A percentile compares a stretch with the other conserved stretches of the same genome.
Evolutionary conservation across 495 filamentous ascomycete species (phyloP).

Genomic region (Cercophora scortea): DNA sequence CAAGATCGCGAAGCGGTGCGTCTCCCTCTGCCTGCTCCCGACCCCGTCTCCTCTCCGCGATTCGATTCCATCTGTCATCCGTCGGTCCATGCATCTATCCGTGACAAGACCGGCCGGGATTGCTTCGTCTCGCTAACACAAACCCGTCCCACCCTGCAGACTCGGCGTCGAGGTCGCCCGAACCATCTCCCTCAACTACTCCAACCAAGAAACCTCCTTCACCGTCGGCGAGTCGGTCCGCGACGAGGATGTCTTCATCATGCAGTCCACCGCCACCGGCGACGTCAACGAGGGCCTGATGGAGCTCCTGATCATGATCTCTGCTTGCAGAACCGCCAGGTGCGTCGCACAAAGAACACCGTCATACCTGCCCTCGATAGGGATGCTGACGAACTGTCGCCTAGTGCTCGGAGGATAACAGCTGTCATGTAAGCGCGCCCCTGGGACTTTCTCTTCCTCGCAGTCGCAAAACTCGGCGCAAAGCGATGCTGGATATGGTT

Average conservation of each 20-base stretch:
- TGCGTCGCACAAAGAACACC: conserved; percentile 1
- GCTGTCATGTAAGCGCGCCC: conserved; percentile 23
- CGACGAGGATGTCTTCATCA: conserved; percentile 97
- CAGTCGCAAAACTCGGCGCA: background rate
- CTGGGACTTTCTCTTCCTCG: too few relatives aligned
- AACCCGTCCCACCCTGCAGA: conserved; percentile 33
- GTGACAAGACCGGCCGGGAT: background rate
- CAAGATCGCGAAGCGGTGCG: conserved; percentile 83
- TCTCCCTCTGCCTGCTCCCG: background rate
- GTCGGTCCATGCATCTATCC: background rate
- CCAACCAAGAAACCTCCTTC: conserved; percentile 95
- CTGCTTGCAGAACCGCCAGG: conserved; percentile 88
- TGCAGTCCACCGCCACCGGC: conserved; percentile 90
- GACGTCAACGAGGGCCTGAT: conserved; percentile 98
- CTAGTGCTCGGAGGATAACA: conserved; percentile 27
- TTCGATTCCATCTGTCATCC: too few relatives aligned
- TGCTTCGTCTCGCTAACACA: too few relatives aligned
- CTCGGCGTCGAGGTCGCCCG: conserved; percentile 94
- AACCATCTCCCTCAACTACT: conserved; percentile 91
- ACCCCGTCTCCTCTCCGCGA: background rate
- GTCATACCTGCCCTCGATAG: background rate
- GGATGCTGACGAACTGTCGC: conserved; percentile 7
- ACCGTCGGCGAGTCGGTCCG: conserved; percentile 95
- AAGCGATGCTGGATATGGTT: background rate
- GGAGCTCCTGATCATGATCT: conserved; percentile 99